Base-by-base conservation (phyloP, 805 yeast genomes). In the Phaffomyces opuntiae region DNA sequence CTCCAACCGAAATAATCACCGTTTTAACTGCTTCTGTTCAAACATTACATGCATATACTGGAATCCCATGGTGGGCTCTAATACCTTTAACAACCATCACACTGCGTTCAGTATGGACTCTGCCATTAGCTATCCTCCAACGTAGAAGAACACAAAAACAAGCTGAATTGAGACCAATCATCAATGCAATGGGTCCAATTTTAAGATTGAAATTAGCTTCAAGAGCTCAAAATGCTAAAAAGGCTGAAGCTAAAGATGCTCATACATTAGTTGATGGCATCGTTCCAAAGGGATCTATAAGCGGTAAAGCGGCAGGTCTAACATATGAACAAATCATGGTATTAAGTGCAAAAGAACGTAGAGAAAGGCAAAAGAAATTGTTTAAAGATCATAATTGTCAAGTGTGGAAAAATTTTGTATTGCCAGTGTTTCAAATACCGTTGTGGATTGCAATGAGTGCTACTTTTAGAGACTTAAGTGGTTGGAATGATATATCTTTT, bases 371-470 rank as follows among this genome's bases (percentile, higher is more conserved):
- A 53, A 80, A 81, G 54, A 61, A 61, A 42, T 67, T 90, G n/a
- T 90, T 84, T 65, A 75, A 74, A 51, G 72, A 76, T 44, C 72
- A 83, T 56, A 68, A 72, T 9, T 86, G 89, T 44, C 91, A 87
- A 57, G 62, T 82, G 47, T 90, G 95, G 88, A 90, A 89, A 61
- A 81, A 85, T 55, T 66, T 80, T 46, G 55, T 85, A 5, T 67
- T 88, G 35, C 97, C 97, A 1, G 66, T 80, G 0, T 77, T 87
- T 16, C 98, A 90, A 60, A 73, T 91, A 19, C 98, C 98, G 0
- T 61, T 90, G 7, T 90, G 96, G 95, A 72, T 89, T 2, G 70
- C 83, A 3, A 70, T 90, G 73, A 83, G 93, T 12, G 69, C 82
- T 53, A 81, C 89, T 1, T 75, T 89, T 53, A 72, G 96, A 51